Percentiles rank a stretch among this genome's conserved stretches.
Evolutionary conservation across 1,284 basidiomycete species (phyloP).

Genomic region (Leccinum holopus): DNA sequence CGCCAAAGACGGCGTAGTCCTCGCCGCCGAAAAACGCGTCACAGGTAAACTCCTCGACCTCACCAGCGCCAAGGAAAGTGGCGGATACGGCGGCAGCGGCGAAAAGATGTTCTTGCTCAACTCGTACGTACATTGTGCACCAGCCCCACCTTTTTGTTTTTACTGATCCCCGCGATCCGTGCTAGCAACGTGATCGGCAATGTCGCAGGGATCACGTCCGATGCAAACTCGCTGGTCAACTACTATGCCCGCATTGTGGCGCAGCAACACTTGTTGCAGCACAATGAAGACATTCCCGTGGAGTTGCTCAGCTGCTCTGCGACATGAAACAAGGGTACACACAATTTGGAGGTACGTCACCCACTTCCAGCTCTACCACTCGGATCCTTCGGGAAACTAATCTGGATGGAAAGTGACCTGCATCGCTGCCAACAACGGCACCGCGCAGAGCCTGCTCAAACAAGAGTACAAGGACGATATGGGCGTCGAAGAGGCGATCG

Average conservation of each 20-base stretch:
- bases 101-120: conserved; percentile 98
- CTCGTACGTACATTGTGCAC: conserved; percentile 56
- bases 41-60: conserved; percentile 96
- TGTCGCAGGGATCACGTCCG: conserved; percentile 94
- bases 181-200: conserved; percentile 91
- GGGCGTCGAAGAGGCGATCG: conserved; percentile 86
- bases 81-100: conserved; percentile 87
- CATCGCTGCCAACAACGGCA: conserved; percentile 96
- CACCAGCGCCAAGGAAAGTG: conserved; percentile 76
- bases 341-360: conserved; percentile 83
- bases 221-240: conserved; percentile 97
- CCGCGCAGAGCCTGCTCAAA: conserved; percentile 90
- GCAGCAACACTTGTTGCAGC: conserved; percentile 84
- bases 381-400: conserved; percentile 98
- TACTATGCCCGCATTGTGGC: conserved; percentile 86
- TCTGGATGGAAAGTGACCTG: conserved; percentile 99
- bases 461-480: conserved; percentile 99
- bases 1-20: conserved; percentile 42
- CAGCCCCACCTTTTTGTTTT: neutral
- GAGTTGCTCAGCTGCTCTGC: conserved; percentile 94
- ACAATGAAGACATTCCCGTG: conserved; percentile 98
- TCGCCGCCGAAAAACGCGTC: conserved; percentile 48
- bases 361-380: conserved; percentile 98
- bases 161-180: neutral
- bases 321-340: conserved; percentile 99